Evolutionary conservation across 257 asterid genomes (phyloP), one percentile per base, ranked within the genome.

Genomic region (Pogostemon cablin): DNA sequence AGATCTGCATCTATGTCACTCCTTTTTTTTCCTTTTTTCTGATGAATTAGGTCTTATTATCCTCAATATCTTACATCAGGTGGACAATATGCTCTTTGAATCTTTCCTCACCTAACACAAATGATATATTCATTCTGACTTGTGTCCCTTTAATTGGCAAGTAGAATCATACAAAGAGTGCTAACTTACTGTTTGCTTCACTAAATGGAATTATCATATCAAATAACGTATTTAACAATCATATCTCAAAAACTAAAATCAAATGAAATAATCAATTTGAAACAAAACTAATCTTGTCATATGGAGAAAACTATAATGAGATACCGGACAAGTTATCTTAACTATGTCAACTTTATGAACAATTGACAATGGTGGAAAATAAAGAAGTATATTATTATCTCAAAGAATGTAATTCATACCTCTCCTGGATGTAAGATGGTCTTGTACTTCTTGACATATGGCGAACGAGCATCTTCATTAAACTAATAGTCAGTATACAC

Each of bases 381-480:
- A 46, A 37, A 54, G 49, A 38, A 34, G 34, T 12, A 62, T 5
- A 15, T 50, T 43, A 58, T 9, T 53, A 66, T 66, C 61, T 54
- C 11, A 9, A 62, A 42, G 69, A 55, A 41, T 41, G 58, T 50
- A 56, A 52, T 38, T 9, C 63, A 40, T 89, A 95, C 99, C 99
- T 95, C 99, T 81, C 99, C 98, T 12, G 99, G 99, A 79, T 95
- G 99, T 75, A 95, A 81, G 76, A 95, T 88, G 46, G 98, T 95
- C 75, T 95, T 95, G 90, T 82, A 89, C 90, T 91, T 95, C 87
- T 86, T 95, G 59, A 95, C 93, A 75, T 81, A 91, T 3, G 99
- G 99, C 1, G 99, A 95, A 59, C 95, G 87, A 3, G 99, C 90
- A 81, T 95, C 99, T 81, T 89, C 98, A 79, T 95, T 89, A 86